Evolutionary conservation across 1,284 basidiomycete genomes (phyloP).

Genomic region (Ustilago xerochloae): DNA sequence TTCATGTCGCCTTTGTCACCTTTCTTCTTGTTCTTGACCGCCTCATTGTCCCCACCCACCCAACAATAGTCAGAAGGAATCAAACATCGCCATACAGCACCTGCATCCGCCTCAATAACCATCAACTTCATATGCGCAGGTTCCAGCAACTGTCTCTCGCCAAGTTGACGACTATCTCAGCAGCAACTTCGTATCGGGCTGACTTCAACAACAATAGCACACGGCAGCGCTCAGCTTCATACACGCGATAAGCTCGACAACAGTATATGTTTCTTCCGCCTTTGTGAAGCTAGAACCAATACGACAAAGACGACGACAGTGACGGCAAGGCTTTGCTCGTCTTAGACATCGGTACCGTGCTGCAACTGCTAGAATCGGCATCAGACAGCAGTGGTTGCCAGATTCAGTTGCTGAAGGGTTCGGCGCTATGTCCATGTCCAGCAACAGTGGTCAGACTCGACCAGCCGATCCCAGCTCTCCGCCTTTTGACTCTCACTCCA

Average conservation of each 20-base stretch:
- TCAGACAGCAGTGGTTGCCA: conserved; percentile 3
- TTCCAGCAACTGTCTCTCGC: neutral
- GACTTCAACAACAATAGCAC: neutral
- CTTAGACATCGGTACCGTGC: neutral
- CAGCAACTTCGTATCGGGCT: neutral
- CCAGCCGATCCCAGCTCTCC: neutral
- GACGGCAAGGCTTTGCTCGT: neutral
- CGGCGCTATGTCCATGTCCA: neutral
- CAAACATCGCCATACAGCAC: neutral
- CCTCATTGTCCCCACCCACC: neutral
- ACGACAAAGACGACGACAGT: neutral
- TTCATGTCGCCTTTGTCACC: neutral
- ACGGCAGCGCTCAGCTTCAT: neutral
- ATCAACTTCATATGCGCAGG: neutral
- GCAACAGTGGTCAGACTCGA: neutral
- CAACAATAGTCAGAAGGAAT: neutral
- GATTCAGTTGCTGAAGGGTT: neutral
- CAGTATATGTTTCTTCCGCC: neutral
- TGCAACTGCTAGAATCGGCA: neutral
- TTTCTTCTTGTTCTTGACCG: neutral
- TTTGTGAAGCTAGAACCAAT: neutral
- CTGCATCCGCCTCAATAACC: neutral
- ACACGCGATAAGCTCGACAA: neutral
- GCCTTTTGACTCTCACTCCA: neutral
- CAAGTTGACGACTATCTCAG: neutral